Base-by-base conservation (phyloP, 2,329 filamentous ascomycete genomes). In the Chrysoporthe austroafricana region DNA sequence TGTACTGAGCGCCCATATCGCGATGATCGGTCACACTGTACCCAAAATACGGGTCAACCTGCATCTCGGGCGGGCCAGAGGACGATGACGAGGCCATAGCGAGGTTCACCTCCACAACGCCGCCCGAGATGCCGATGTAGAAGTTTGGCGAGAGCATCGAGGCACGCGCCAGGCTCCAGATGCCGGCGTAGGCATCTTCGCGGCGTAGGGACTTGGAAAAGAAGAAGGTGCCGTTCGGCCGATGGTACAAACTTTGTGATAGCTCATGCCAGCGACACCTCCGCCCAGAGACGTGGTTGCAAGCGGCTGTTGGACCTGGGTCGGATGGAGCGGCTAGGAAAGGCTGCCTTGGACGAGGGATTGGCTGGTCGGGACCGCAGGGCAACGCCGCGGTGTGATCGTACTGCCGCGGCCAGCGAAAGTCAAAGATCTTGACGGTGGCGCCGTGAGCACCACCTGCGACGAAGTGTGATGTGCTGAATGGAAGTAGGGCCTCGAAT, bases 391-490 rank as follows among this genome's bases (percentile, higher is more conserved):
- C 76, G 2, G 83, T 83, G 75, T 87, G 81, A 65, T 81, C 75
- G 70, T 87, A 87, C 2, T 76, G 70, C 70, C 76, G 82, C 0
- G 80, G 74, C 76, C 82, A 84, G 13, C 85, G 84, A 65, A 85
- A 85, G 77, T 88, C 85, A 68, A 87, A 87, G 43, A 86, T 74
- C 63, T 84, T 83, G 65, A 88, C 69, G 11, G 79, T 77, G 0
- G 80, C 76, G 4, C 78, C 77, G 18, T 77, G 76, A 46, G 81
- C 81, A 71, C 80, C 83, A 3, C 84, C 85, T 0, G 80, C 80
- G 4, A 87, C 73, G 67, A 88, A 88, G 14, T 83, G 79, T 61
- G 86, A 82, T 1, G 78, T 77, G 46, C 84, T 85, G 64, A 83
- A 84, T 1, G 83, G 78, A 2, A 86, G 76, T 1, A 88, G 77